A percentile compares a stretch with the other conserved stretches of the same genome.
Conservation (phyloP, 148 eudicot species). For the Chenopodium suecicum region DNA sequence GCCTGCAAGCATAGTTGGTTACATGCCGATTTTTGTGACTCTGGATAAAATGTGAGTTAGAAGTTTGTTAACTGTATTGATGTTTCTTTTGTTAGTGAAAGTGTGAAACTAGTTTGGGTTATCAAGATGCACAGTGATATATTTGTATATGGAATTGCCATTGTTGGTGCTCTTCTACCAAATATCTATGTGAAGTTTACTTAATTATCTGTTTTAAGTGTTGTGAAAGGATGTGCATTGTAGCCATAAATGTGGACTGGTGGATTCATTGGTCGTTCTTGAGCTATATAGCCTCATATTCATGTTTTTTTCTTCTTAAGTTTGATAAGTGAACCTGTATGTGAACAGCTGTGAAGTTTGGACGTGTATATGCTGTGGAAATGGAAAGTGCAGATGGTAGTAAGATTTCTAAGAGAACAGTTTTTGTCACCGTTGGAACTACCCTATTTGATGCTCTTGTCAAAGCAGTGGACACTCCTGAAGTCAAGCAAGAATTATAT, state of each 20-base stretch:
- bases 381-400: conserved; percentile 45
- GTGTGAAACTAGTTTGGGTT: neutral
- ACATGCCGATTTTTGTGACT: neutral
- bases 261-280: neutral
- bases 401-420: conserved; percentile 37
- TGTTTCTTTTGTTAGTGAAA: neutral
- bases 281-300: no score
- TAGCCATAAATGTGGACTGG: neutral
- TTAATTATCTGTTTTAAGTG: neutral
- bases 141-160: neutral
- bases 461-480: conserved; percentile 60
- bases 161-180: neutral
- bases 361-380: neutral
- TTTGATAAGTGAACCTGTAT: neutral
- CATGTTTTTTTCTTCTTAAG: neutral
- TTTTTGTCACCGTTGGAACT: conserved; percentile 84
- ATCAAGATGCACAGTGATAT: neutral
- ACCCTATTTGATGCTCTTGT: conserved; percentile 86
- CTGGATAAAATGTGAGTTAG: neutral
- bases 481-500: conserved; percentile 61
- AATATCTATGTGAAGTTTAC: no score
- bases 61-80: neutral
- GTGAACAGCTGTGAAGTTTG: conserved; percentile 8
- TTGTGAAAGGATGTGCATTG: neutral
- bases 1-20: neutral